Evolutionary conservation across 306 rosid species (phyloP).

Genomic region (Lathyrus tuberosus): DNA sequence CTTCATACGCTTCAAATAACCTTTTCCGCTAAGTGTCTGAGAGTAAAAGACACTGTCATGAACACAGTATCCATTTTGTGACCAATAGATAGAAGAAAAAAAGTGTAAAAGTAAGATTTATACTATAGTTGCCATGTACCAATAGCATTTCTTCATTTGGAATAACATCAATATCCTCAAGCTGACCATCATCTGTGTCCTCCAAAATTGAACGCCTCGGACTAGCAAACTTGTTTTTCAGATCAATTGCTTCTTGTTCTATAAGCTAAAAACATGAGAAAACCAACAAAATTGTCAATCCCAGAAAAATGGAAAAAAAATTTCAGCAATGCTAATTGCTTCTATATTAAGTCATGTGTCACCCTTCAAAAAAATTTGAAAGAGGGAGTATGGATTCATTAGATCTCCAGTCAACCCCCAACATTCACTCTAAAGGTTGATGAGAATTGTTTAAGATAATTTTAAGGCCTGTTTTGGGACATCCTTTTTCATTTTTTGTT

Average conservation of each 20-base stretch:
- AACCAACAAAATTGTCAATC: conserved; percentile 25
- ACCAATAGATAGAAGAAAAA: conserved; percentile 11
- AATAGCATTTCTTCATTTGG: conserved; percentile 94
- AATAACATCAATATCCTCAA: conserved; percentile 96
- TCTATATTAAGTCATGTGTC: neutral
- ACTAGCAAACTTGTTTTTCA: conserved; percentile 76
- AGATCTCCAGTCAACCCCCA: conserved; percentile 15
- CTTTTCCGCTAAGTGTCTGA: conserved; percentile 93
- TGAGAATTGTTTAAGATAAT: neutral
- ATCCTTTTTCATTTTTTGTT: neutral
- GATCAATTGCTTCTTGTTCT: conserved; percentile 85
- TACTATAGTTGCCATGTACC: conserved; percentile 53
- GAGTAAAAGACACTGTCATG: conserved; percentile 34
- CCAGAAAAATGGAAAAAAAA: neutral
- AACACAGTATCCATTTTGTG: conserved; percentile 15
- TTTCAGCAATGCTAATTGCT: conserved; percentile 15
- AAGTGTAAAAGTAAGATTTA: conserved; percentile 6
- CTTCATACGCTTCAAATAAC: conserved; percentile 95
- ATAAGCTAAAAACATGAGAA: conserved; percentile 55
- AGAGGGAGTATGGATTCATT: neutral
- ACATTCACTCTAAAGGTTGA: conserved; percentile 1
- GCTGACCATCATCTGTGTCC: conserved; percentile 83
- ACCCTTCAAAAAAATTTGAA: neutral
- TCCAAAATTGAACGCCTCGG: conserved; percentile 86
- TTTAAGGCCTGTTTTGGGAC: neutral